Evolutionary conservation across 1,139 yeast species (phyloP), one percentile per base, ranked within the genome.

Genomic region (Nakaseomyces delphensis): DNA sequence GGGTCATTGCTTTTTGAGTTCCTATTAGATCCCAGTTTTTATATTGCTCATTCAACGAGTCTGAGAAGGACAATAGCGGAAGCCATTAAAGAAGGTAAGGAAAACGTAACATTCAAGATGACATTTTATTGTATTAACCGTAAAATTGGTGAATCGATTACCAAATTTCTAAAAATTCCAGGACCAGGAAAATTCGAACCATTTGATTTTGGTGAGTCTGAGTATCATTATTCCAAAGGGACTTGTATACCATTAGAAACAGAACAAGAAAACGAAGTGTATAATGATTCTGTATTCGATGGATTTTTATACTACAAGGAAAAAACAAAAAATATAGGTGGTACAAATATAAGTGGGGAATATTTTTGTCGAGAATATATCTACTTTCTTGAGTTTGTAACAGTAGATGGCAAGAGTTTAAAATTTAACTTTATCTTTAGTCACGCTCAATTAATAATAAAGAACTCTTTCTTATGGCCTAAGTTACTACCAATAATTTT

Each of bases 1-100:
- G 51, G 51, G 1, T 45, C 47, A 18, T 21, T 45, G 24, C 36
- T 45, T 15, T 38, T 48, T 13, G 43, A 45, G 7, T 43, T 43
- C 13, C 21, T 48, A 16, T 20, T 39, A 23, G 43, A 43, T 19
- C 40, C 44, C 2, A 36, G 45, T 4, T 46, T 44, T 28, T 47
- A 48, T 18, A 30, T 43, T 4, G 37, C 32, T 15, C 39, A 41
- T 13, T 36, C 42, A 3, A 23, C 36, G 4, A 45, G 46, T 20
- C 33, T 48, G 13, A 45, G 47, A 28, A 6, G 15, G n/a, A 47
- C 19, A 23, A 20, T 39, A 10, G 10, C 13, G 10, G 35, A 37
- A 6, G 31, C 32, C 18, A 36, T 36, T 14, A 19, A 28, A 3
- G 40, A 36, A 29, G 18, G 36, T 8, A 23, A 24, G n/a, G 36